phyloP scores from a whole-genome alignment of 1,284 basidiomycete genomes.

The Melampsora occidentalis region DNA sequence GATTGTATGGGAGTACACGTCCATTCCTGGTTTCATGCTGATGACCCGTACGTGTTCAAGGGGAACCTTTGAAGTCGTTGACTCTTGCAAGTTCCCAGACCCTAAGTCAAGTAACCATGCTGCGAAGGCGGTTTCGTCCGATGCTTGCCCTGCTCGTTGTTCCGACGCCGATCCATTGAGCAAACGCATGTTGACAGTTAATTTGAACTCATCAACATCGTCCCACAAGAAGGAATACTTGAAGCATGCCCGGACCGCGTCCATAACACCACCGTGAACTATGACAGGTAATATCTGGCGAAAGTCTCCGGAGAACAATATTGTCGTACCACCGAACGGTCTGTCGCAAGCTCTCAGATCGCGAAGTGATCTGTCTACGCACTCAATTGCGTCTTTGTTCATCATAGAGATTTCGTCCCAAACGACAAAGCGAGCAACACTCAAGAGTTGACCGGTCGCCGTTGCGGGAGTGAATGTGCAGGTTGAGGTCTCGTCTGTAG shows the following conservation, averaged over 20 bases:
- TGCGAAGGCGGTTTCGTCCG: background rate
- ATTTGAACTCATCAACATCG: no score
- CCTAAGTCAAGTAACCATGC: background rate
- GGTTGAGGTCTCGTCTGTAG: background rate
- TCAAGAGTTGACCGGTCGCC: background rate
- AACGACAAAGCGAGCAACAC: constrained; percentile 34
- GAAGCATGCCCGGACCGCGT: background rate
- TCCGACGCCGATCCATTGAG: no score
- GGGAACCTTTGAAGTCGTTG: background rate
- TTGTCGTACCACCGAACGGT: background rate
- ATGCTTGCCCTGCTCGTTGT: no score
- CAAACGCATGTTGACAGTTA: no score
- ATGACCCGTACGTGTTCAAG: no score
- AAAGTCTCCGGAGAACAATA: constrained; percentile 13
- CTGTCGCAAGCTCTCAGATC: background rate
- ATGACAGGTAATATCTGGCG: constrained; percentile 9
- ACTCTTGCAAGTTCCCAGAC: background rate
- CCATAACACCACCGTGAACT: background rate
- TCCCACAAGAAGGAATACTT: background rate
- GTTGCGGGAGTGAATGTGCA: no score
- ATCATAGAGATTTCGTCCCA: constrained; percentile 13
- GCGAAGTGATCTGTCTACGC: background rate
- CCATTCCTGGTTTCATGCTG: no score
- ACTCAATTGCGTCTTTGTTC: background rate
- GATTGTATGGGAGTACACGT: no score